phyloP scores from a whole-genome alignment of 2,329 filamentous ascomycete genomes.

The Fusarium xylarioides region DNA sequence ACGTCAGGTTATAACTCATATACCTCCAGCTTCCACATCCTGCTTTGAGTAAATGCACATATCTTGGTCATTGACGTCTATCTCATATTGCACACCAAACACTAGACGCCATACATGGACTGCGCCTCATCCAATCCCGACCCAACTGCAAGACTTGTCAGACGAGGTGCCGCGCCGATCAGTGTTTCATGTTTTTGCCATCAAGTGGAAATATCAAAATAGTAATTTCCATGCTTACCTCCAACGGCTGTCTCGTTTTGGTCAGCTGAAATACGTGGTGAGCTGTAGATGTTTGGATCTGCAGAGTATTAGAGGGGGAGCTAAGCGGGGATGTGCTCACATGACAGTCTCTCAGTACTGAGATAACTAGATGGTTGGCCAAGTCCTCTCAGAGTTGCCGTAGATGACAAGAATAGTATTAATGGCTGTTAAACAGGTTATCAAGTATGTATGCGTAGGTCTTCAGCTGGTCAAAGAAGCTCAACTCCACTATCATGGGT shows the following conservation, averaged over 20 bases:
- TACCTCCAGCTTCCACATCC: not conserved
- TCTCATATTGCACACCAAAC: conserved; percentile 21
- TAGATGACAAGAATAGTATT: not conserved
- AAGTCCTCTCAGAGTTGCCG: not conserved
- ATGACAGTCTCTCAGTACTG: not conserved
- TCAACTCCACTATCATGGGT: conserved; percentile 7
- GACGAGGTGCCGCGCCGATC: conserved; percentile 28
- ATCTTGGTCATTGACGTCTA: not conserved
- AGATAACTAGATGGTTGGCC: not conserved
- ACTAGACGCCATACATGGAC: not conserved
- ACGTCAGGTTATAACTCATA: not conserved
- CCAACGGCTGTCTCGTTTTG: not conserved
- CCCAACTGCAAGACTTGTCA: conserved; percentile 16
- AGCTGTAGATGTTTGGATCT: conserved; percentile 1
- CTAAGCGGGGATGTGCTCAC: not conserved
- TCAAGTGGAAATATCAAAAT: conserved; percentile 13
- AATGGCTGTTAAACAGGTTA: not conserved
- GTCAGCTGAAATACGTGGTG: conserved; percentile 4
- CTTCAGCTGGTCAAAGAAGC: not conserved
- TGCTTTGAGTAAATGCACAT: not conserved
- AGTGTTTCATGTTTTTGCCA: conserved; percentile 31
- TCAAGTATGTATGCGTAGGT: not conserved
- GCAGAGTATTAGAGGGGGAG: not conserved
- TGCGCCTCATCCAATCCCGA: conserved; percentile 21
- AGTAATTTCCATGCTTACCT: conserved; percentile 11